Evolutionary conservation across 164 flowering plant species (phyloP), one percentile per base, ranked within the genome.

Genomic region (Umbilicus rupestris): DNA sequence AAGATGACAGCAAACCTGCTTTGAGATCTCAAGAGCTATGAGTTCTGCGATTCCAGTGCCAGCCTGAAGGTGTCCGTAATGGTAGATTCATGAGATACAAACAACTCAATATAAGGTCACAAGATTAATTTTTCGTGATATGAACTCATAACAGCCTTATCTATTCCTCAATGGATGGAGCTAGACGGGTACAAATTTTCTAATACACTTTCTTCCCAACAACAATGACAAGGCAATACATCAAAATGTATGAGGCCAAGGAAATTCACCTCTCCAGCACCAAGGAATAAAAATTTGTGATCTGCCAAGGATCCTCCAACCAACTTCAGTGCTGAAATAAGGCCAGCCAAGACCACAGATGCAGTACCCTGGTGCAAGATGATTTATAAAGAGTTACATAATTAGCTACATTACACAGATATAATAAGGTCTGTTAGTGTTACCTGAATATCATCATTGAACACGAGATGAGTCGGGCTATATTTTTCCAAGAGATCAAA

Each of bases 21-120:
- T 83, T 16, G 87, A 81, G 7, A 79, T 78, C 69, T 83, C 83
- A 47, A 83, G 82, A 24, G 87, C 85, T 64, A 83, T 83, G 68
- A 83, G 83, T 73, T 81, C 85, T 29, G 87, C 87, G 22, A 83
- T 83, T 31, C 87, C 87, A 26, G 87, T 83, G 65, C 87, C 87
- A 73, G 87, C 87, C 87, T 83, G 73, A 39, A 65, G 31, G 6
- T 41, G 44, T 41, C 7, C 44, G 10, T 41, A 12, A 41, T n/a
- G n/a, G n/a, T 22, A 26, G 29, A 52, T 14, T 49, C 9, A 49
- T 16, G 26, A 19, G 24, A 49, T 16, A n/a, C 26, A 16, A 24
- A 7, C n/a, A 52, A 26, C 1, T 55, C 22, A 55, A 26, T 28
- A 6, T 26, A 28, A 55, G 60, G 33, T 26, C 60, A 28, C 12